Base-by-base conservation (phyloP, 345 rosid genomes). In the Aethionema arabicum region DNA sequence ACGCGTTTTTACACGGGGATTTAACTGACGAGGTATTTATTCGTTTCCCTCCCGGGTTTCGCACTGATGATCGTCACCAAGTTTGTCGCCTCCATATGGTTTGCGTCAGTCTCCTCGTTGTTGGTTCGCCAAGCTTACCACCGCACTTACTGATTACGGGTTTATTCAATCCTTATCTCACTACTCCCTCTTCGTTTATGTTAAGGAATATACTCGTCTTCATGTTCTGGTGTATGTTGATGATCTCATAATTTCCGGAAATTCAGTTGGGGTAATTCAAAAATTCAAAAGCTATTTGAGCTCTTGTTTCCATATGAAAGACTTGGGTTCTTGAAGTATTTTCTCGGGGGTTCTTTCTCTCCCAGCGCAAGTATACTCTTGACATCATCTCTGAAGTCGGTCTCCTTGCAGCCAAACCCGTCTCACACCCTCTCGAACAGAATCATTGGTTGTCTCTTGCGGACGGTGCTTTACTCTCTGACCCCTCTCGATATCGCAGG, bases 161-260 rank as follows among this genome's bases (percentile, higher is more conserved):
- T 56, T 56, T 15, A 13, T 9, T 12, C 45, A 37, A 13, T 6
- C 42, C 9, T 6, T 4, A 29, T 21, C 21, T 3, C 43, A 32
- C 50, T 59, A 50, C 12, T 32, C 32, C n/a, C 0, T 32, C 11
- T 9, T 32, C 32, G 1, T 32, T 0, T 13, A 35, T 5, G 7
- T 4, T 4, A 8, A 13, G 11, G 46, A 12, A 6, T 3, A 1
- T 4, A 41, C 5, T 12, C 8, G 38, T 7, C 2, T n/a, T 5
- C 29, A 15, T 35, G 14, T 44, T 11, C 31, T 39, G 0, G 42
- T 55, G 3, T 63, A 63, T 62, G 67, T 68, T 4, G 60, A 68
- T 68, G 73, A 52, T 42, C 15, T 60, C 11, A 48, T 67, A 0
- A 58, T 69, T 7, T 16, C 58, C 0, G 13, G 52, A 0, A 48